Percentiles rank a stretch among this genome's conserved stretches.
These are phyloP conservation scores for Rhypophila decipiens DNA, from an alignment of 495 filamentous ascomycete genomes.

Conservation along the genomic window DNA sequence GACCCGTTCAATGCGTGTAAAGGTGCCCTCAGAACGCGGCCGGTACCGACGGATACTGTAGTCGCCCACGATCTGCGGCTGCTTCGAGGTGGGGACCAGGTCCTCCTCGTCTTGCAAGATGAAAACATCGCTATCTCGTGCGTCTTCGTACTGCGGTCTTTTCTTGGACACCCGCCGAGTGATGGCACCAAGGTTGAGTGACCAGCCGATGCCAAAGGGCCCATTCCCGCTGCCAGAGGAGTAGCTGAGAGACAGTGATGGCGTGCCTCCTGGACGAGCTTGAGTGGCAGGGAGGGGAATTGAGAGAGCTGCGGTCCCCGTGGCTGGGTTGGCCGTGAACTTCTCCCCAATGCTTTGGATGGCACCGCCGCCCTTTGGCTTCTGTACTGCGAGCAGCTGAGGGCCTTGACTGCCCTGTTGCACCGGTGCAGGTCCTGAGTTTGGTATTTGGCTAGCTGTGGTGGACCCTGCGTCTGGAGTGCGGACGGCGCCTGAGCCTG, in stretches of 20 bases:
- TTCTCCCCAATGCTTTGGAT: background rate
- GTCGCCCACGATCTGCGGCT: background rate
- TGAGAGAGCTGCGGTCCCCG: slow-evolving; percentile 7
- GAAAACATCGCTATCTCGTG: slow-evolving; percentile 1
- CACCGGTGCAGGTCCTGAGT: no score
- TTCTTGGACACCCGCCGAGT: slow-evolving; percentile 21
- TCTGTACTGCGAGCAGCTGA: no score
- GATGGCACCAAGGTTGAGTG: slow-evolving; percentile 13
- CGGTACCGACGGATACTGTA: background rate
- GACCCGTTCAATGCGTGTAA: background rate
- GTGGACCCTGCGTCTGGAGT: no score
- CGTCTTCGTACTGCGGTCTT: slow-evolving; percentile 23
- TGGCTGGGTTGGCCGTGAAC: slow-evolving; percentile 10
- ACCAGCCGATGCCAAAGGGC: slow-evolving; percentile 33
- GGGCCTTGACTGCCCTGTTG: no score
- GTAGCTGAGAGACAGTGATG: slow-evolving; percentile 19
- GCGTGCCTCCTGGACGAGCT: background rate
- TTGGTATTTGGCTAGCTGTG: no score
- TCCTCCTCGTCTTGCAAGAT: background rate
- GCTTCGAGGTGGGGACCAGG: slow-evolving; percentile 2
- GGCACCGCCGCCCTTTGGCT: background rate
- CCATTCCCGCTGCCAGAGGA: slow-evolving; percentile 26
- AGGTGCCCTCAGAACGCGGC: background rate
- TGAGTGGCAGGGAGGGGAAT: background rate
- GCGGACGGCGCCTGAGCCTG: no score